Evolutionary conservation across 2,329 filamentous ascomycete genomes (phyloP).

Genomic region (Penicillium aurantiogriseum): DNA sequence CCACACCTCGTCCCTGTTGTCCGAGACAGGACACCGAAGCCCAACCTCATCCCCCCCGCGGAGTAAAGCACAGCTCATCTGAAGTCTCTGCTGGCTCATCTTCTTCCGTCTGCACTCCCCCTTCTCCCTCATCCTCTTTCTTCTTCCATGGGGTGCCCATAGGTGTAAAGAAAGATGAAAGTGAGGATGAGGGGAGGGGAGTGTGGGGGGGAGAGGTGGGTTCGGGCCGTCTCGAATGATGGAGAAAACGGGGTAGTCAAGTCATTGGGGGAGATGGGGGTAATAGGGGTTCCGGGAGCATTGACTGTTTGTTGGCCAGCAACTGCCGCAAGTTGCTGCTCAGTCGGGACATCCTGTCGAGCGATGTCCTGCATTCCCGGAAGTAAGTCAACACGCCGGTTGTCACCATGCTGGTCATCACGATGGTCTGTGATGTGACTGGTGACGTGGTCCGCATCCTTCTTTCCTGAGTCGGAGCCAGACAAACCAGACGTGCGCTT

Average conservation of each 20-base stretch:
- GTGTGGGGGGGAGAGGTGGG: conserved; percentile 1
- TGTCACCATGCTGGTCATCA: neutral
- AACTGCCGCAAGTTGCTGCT: neutral
- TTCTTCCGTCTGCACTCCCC: neutral
- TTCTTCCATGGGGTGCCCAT: neutral
- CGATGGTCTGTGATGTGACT: neutral
- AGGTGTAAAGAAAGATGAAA: neutral
- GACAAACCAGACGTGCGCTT: neutral
- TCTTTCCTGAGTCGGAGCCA: neutral
- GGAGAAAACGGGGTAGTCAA: neutral
- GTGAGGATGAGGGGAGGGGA: neutral
- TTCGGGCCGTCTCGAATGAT: conserved; percentile 1
- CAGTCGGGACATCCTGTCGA: neutral
- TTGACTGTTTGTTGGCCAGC: neutral
- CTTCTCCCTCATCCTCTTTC: neutral
- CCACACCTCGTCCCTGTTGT: neutral
- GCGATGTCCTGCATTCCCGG: neutral
- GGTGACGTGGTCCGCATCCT: neutral
- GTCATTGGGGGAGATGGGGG: neutral
- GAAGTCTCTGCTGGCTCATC: neutral
- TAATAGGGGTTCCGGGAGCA: neutral
- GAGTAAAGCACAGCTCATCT: neutral
- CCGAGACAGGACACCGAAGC: neutral
- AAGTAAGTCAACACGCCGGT: neutral
- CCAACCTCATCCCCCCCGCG: neutral